A percentile compares a stretch with the other conserved stretches of the same genome.
These are phyloP conservation scores for Parafenestella ontariensis DNA, from an alignment of 2,329 filamentous ascomycete genomes.

Conservation along the genomic window DNA sequence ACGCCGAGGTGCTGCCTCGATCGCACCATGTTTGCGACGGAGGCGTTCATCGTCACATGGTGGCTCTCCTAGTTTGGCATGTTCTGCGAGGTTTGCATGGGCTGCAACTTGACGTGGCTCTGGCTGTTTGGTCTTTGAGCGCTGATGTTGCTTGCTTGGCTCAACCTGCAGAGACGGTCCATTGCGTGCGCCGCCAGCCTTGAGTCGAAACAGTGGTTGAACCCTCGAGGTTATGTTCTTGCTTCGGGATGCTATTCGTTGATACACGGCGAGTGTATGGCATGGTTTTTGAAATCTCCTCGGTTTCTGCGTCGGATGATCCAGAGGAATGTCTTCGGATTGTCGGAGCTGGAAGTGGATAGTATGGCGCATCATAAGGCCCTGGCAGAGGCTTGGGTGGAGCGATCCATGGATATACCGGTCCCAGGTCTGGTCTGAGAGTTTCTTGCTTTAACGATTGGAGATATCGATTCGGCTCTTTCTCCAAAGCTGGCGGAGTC, in stretches of 20 bases:
- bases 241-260: constrained; percentile 22
- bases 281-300: constrained; percentile 14
- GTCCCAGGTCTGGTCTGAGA: constrained; percentile 21
- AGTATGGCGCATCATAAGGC: constrained; percentile 45
- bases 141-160: neutral
- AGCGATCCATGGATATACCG: constrained; percentile 43
- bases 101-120: neutral
- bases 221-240: constrained; percentile 26
- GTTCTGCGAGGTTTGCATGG: neutral
- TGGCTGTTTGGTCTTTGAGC: constrained; percentile 1
- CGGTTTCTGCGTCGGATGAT: constrained; percentile 2
- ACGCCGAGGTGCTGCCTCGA: constrained; percentile 19
- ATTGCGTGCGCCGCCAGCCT: constrained; percentile 46
- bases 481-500: neutral
- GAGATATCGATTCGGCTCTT: constrained; percentile 17
- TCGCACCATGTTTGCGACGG: neutral
- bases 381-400: constrained; percentile 43
- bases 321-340: constrained; percentile 27
- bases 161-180: constrained; percentile 43
- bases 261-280: constrained; percentile 39
- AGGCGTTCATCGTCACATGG: neutral
- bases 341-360: constrained; percentile 41
- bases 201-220: constrained; percentile 37
- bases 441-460: constrained; percentile 23
- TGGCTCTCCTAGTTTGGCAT: neutral